phyloP scores from a whole-genome alignment of 2,329 filamentous ascomycete genomes.

The Cadophora sp. region DNA sequence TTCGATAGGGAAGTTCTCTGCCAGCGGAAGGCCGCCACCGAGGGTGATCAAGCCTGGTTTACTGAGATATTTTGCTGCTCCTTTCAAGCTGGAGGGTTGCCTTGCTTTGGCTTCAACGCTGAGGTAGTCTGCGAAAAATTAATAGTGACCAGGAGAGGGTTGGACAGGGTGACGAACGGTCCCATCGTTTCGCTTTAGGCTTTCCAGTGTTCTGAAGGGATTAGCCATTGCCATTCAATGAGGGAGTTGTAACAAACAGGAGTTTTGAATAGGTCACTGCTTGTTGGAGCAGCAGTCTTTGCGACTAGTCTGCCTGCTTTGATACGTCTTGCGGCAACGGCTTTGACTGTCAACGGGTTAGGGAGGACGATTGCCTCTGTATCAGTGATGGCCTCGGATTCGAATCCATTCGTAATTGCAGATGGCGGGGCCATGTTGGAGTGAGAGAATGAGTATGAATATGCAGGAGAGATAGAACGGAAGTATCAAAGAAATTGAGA shows the following conservation, averaged over 20 bases:
- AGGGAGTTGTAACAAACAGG: conserved; percentile 54
- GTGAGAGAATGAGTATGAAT: conserved; percentile 15
- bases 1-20: conserved; percentile 92
- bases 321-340: conserved; percentile 70
- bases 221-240: conserved; percentile 28
- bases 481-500: background rate
- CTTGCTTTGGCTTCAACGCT: conserved; percentile 66
- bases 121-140: conserved; percentile 53
- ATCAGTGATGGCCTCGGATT: conserved; percentile 50
- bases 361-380: conserved; percentile 45
- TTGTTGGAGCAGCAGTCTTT: conserved; percentile 77
- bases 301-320: conserved; percentile 76
- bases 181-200: conserved; percentile 82
- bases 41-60: conserved; percentile 87
- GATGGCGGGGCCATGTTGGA: conserved; percentile 51
- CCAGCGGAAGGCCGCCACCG: conserved; percentile 87
- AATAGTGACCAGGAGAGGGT: conserved; percentile 27
- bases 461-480: conserved; percentile 13
- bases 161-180: conserved; percentile 65
- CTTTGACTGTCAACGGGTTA: conserved; percentile 64
- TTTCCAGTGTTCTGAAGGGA: conserved; percentile 59
- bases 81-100: conserved; percentile 78
- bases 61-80: conserved; percentile 79
- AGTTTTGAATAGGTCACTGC: conserved; percentile 85
- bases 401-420: conserved; percentile 33